Evolutionary conservation across 1,284 basidiomycete species (phyloP), one percentile per base, ranked within the genome.

Genomic region (Moesziomyces aphidis): DNA sequence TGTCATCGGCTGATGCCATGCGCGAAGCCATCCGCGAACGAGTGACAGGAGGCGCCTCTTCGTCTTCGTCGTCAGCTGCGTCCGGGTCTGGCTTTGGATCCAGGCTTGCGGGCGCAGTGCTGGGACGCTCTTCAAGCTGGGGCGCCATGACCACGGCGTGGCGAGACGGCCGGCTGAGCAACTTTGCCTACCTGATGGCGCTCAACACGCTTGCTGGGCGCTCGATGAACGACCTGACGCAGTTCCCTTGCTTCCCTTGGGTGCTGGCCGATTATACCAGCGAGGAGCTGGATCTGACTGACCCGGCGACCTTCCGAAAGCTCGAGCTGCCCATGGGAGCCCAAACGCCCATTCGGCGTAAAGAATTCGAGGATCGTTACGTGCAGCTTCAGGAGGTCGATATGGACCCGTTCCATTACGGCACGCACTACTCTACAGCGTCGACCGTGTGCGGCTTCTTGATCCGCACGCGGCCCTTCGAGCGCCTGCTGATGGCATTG

Each of bases 381-480:
- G 86, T 87, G 46, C 93, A 91, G 72, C 76, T 85, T 24, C 87
- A 94, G 17, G 87, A 92, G 80, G 91, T 93, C 57, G 91, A 95
- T 1, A 85, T 85, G 87, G 93, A 97, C 81, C 68, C 68, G 9
- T 67, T 73, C 67, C 79, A 80, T 63, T 82, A 80, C 51, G 85
- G 93, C 50, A 97, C 95, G 1, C 95, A 97, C 83, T 98, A 95
- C 83, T 94, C 93, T 77, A 96, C 94, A 6, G 96, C 94, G 0
- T 96, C 97, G 91, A 97, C 95, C 64, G 93, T 96, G 36, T 96
- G 94, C 86, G 94, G 96, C 75, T 97, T 93, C 86, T 86, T 97
- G 80, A 96, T 98, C 67, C 89, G 95, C 13, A 86, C 96, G 77
- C 90, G 92, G 11, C 95, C 95, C 0, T 83, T 78, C 53, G 74